These are phyloP conservation scores for Microthlaspi erraticum DNA, from an alignment of 345 rosid species.

Conservation along the genomic window DNA sequence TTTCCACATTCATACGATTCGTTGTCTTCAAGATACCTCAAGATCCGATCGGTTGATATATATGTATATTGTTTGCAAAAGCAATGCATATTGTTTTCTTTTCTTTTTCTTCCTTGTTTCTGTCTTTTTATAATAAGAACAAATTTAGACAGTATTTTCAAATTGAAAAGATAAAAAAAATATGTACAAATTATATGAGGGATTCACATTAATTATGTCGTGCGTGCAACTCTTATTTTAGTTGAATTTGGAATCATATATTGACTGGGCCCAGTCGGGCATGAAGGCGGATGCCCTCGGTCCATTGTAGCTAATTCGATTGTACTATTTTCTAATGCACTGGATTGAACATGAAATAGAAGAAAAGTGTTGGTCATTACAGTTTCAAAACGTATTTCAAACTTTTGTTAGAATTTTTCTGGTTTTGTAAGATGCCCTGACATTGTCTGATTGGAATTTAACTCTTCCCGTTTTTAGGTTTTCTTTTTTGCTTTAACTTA, in stretches of 20 bases:
- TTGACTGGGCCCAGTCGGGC: slow-evolving; percentile 12
- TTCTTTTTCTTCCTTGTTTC: background rate
- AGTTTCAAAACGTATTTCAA: too few relatives aligned
- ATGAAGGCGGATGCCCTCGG: slow-evolving; percentile 7
- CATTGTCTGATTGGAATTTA: too few relatives aligned
- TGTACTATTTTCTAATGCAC: background rate
- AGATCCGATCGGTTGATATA: slow-evolving; percentile 16
- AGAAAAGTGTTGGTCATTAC: background rate
- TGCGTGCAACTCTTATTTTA: background rate
- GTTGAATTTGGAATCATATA: background rate
- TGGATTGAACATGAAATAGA: too few relatives aligned
- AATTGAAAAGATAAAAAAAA: too few relatives aligned
- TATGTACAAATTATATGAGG: too few relatives aligned
- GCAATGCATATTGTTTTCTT: background rate
- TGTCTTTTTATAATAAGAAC: background rate
- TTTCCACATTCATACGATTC: slow-evolving; percentile 50
- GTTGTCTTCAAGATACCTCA: slow-evolving; percentile 58
- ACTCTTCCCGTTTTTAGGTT: too few relatives aligned
- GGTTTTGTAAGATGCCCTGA: too few relatives aligned
- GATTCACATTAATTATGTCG: background rate
- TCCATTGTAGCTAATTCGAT: background rate
- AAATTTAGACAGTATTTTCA: too few relatives aligned
- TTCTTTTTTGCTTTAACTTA: too few relatives aligned
- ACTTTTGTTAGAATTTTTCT: too few relatives aligned
- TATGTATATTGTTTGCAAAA: background rate